Base-by-base conservation (phyloP, 768 basidiomycete genomes). In the Chiua virens region DNA sequence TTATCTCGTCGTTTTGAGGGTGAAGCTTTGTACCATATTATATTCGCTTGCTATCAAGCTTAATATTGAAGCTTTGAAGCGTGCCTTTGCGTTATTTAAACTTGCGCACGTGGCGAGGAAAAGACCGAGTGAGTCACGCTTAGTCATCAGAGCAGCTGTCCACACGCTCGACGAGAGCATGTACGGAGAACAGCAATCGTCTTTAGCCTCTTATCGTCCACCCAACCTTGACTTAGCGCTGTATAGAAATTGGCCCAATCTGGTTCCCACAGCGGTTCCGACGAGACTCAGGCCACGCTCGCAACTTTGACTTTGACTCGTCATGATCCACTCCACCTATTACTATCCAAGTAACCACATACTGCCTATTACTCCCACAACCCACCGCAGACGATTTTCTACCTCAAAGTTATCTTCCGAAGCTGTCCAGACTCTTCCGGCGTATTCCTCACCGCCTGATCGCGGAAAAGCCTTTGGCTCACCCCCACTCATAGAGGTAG, bases 401-500 rank as follows among this genome's bases (percentile, higher is more conserved):
- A 66, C 74, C 11, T 71, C 81, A 25, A 76, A 79, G 21, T 72
- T 85, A 39, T 88, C 87, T 28, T 79, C 84, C 15, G 86, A 88
- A 66, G 82, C 85, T 0, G 79, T 84, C 0, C 71, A 78, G 18
- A 79, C 82, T 8, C 76, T 88, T 14, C 87, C 87, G 8, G 79
- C 81, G 52, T 89, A 89, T 68, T 77, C 75, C 17, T 78, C 75
- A 7, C 70, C 74, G 3, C 71, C 42, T 56, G 23, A 49, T 30
- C 62, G 57, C 63, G 58, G 50, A 43, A 57, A 21, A 42, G 47
- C 50, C 25, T 44, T 49, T 45, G 50, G 18, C 46, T 47, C 48
- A 23, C 43, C 36, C 60, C 67, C 25, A 37, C 68, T 56, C 53
- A 58, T 63, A 28, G 71, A 61, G 38, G 56, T 61, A 8, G 70